phyloP scores from a whole-genome alignment of 257 asterid species.

The Agastache rugosa region DNA sequence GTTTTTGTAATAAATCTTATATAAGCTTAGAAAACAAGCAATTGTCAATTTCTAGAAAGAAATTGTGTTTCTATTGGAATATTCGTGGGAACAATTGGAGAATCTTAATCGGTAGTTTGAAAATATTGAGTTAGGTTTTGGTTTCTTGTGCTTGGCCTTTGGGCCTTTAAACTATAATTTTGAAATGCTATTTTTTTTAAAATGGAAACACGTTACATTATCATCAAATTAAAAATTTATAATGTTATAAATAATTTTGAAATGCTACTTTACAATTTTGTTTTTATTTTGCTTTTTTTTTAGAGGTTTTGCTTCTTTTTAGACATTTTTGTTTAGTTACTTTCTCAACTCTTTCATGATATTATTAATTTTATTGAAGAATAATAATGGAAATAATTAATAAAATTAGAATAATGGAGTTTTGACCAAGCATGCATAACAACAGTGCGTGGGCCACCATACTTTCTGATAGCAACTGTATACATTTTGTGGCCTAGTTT shows the following conservation, averaged over 20 bases:
- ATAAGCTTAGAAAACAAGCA: conserved; percentile 33
- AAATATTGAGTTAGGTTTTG: background rate
- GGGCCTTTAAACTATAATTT: background rate
- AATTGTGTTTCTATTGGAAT: conserved; percentile 32
- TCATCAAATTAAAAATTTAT: too few species aligned
- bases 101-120: conserved; percentile 11
- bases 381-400: background rate
- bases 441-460: conserved; percentile 7
- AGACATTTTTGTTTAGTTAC: background rate
- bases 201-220: too few species aligned
- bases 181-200: background rate
- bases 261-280: background rate
- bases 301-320: background rate
- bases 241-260: background rate
- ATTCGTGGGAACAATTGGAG: conserved; percentile 34
- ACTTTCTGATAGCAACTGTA: conserved; percentile 5
- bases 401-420: conserved; percentile 19
- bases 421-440: conserved; percentile 17
- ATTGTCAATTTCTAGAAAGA: background rate
- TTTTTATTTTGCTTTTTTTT: background rate
- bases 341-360: background rate
- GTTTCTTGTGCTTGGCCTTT: background rate
- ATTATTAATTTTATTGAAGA: background rate
- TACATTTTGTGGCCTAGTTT: background rate
- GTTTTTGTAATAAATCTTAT: background rate